Evolutionary conservation across 2,329 filamentous ascomycete genomes (phyloP).

Genomic region (Colletotrichum kahawae): DNA sequence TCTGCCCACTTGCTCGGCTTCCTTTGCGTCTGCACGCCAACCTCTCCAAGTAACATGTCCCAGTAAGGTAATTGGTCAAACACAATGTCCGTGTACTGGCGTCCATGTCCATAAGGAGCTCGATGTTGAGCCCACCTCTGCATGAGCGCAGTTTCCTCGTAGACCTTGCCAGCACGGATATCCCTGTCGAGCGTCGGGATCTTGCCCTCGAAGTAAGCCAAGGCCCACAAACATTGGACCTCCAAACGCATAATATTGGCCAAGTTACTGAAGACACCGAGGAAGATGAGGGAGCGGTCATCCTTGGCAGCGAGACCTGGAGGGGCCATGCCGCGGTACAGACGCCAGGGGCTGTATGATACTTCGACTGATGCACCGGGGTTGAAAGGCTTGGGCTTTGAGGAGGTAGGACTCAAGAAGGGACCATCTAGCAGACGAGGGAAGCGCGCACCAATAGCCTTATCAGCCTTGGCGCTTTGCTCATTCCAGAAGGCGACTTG

Average conservation of each 20-base stretch:
- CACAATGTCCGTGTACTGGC: constrained; percentile 56
- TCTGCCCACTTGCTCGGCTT: constrained; percentile 41
- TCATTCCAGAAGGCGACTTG: constrained; percentile 21
- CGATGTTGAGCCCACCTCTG: constrained; percentile 57
- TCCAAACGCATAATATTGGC: constrained; percentile 49
- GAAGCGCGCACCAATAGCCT: constrained; percentile 15
- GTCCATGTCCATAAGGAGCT: constrained; percentile 57
- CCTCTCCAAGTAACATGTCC: constrained; percentile 58
- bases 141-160: constrained; percentile 50
- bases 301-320: constrained; percentile 34
- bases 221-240: constrained; percentile 57
- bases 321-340: constrained; percentile 31
- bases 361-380: constrained; percentile 18
- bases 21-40: constrained; percentile 49
- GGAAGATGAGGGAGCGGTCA: constrained; percentile 51
- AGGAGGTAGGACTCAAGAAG: constrained; percentile 6
- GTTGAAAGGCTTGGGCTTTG: constrained; percentile 18
- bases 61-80: constrained; percentile 66
- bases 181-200: constrained; percentile 32
- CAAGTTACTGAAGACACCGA: constrained; percentile 50
- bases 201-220: constrained; percentile 59
- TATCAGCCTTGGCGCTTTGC: constrained; percentile 20
- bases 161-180: constrained; percentile 1
- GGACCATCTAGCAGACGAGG: constrained; percentile 22
- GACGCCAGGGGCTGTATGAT: constrained; percentile 27